Base-by-base conservation (phyloP, 2,329 filamentous ascomycete species). In the Penicillium sp. region DNA sequence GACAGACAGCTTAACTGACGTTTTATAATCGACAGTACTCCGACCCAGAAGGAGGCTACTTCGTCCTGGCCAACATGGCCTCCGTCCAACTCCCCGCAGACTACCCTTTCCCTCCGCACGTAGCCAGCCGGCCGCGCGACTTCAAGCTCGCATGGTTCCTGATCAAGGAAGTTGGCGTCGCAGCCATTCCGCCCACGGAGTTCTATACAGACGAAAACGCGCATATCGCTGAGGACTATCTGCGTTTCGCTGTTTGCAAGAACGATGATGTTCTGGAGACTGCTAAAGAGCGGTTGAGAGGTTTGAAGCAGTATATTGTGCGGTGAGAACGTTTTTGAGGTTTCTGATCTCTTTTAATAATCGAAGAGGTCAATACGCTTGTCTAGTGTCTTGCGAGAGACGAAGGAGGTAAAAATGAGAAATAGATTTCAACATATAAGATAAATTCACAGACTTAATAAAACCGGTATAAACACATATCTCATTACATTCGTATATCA, bases 71-170 rank as follows among this genome's bases (percentile, higher is more conserved):
- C 62, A 99, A 99, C 77, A 87, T 97, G 81, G 80, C 84, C 57
- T 92, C 93, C 70, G 90, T 99, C 57, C 85, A 89, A 70, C 71
- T 99, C 5, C 94, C 94, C 0, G 81, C 81, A 4, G 86, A 86
- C 69, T 99, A 97, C 72, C 83, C 87, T 0, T 97, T 97, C 79
- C 94, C 94, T 26, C 80, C 87, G 1, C 91, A 97, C 69, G 93
- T 99, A 35, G 90, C 89, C 14, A 86, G 81, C 67, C 84, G 94
- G 1, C 91, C 94, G 23, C 82, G 94, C 28, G 94, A 99, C 72
- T 99, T 97, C 77, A 90, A 96, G 79, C 83, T 99, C 47, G 85
- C 86, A 35, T 99, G 93, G 93, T 97, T 97, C 77, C 76, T 97
- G 65, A 99, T 99, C 74, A 92, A 92, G 71, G 93, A 99, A 77